Conservation (phyloP, 495 filamentous ascomycete genomes). For the Tuber melanosporum region DNA sequence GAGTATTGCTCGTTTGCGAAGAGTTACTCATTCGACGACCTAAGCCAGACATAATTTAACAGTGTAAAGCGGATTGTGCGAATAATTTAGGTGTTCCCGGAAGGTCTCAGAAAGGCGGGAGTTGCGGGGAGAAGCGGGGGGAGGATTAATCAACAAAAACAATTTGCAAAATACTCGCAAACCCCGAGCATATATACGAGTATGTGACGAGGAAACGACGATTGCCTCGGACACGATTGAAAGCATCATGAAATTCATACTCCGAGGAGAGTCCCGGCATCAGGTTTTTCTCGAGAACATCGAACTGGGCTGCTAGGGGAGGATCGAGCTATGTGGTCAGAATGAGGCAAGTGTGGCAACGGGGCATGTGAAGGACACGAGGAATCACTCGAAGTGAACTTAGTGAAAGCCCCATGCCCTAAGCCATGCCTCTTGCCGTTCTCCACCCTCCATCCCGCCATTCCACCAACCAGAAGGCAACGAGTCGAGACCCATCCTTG, state of each 20-base stretch:
- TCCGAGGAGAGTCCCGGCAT: neutral
- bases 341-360: neutral
- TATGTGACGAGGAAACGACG: neutral
- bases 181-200: neutral
- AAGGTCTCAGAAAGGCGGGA: neutral
- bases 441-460: neutral
- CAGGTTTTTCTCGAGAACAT: neutral
- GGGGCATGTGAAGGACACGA: neutral
- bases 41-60: neutral
- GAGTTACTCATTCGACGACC: constrained; percentile 18
- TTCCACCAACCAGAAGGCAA: neutral
- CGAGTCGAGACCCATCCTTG: neutral
- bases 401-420: neutral
- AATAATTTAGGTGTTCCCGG: neutral
- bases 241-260: neutral
- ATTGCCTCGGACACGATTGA: neutral
- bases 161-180: neutral
- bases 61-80: neutral
- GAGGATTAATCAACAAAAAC: neutral
- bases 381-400: neutral
- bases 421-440: neutral
- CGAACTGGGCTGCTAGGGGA: neutral
- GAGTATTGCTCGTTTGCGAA: constrained; percentile 22
- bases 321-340: neutral
- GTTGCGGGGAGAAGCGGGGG: neutral